phyloP scores from a whole-genome alignment of 768 basidiomycete species.

The Trametes meyenii region DNA sequence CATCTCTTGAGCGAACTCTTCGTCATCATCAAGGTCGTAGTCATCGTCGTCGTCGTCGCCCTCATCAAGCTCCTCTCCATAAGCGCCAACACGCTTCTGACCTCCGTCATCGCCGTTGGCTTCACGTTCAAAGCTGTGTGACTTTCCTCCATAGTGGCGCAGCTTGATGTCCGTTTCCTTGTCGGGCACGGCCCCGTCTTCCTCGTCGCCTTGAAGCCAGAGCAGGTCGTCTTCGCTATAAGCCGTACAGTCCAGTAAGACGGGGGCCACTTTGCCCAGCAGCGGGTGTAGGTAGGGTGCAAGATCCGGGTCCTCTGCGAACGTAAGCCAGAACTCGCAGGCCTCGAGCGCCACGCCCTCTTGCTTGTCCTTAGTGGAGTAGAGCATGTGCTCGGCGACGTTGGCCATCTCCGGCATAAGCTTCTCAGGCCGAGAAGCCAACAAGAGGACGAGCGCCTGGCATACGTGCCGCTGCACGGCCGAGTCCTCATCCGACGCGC shows the following conservation, averaged over 20 bases:
- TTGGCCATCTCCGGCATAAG: constrained; percentile 94
- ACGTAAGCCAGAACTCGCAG: constrained; percentile 99
- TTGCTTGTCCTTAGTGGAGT: constrained; percentile 96
- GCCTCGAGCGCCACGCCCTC: constrained; percentile 97
- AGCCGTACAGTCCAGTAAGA: constrained; percentile 95
- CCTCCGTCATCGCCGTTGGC: constrained; percentile 41
- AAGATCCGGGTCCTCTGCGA: constrained; percentile 93
- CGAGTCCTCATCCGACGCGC: constrained; percentile 93
- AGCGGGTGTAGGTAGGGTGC: constrained; percentile 83
- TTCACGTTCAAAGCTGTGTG: constrained; percentile 84
- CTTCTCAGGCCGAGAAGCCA: constrained; percentile 93
- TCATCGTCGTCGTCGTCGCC: constrained; percentile 92
- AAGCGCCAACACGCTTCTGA: constrained; percentile 52
- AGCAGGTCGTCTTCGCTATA: constrained; percentile 96
- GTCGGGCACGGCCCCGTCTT: constrained; percentile 89
- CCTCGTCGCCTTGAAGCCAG: constrained; percentile 90
- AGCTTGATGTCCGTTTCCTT: constrained; percentile 97
- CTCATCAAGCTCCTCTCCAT: constrained; percentile 78
- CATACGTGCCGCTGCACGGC: constrained; percentile 95
- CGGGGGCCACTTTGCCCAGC: constrained; percentile 89
- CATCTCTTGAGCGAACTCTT: constrained; percentile 95
- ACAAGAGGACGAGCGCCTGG: constrained; percentile 89
- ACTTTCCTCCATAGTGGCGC: constrained; percentile 83
- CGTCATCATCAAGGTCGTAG: constrained; percentile 76
- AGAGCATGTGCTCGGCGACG: constrained; percentile 98